phyloP scores from a whole-genome alignment of 306 rosid genomes.

The Ormosia emarginata region DNA sequence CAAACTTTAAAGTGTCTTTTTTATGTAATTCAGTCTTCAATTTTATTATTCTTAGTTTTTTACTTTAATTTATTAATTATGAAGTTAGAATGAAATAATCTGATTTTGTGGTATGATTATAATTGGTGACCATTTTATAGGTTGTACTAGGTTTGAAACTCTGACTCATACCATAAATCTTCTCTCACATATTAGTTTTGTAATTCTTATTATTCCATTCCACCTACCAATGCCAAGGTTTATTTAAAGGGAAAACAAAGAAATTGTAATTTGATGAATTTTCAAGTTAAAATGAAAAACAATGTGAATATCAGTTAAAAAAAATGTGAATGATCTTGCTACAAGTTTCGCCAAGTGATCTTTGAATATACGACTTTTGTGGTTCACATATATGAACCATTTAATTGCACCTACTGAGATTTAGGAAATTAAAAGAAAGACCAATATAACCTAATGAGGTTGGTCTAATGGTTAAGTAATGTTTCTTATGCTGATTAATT shows the following conservation, averaged over 20 bases:
- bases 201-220: too few species aligned
- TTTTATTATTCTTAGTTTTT: not conserved
- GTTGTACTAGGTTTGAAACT: not conserved
- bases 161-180: not conserved
- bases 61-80: not conserved
- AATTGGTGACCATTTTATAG: not conserved
- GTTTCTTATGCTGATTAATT: not conserved
- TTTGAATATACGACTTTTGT: not conserved
- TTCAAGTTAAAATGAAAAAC: too few species aligned
- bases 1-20: too few species aligned
- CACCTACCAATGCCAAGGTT: too few species aligned
- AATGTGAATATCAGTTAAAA: too few species aligned
- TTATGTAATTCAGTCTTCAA: not conserved
- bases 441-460: not conserved
- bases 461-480: not conserved
- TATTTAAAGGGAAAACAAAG: too few species aligned
- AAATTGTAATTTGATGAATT: too few species aligned
- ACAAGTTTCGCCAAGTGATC: too few species aligned
- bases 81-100: not conserved
- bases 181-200: not conserved
- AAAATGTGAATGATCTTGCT: too few species aligned
- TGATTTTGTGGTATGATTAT: not conserved
- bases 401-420: not conserved
- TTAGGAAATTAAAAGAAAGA: not conserved
- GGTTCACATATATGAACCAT: not conserved